Evolutionary conservation across 2,329 filamentous ascomycete species (phyloP).

Genomic region (Neofusicoccum parvum): DNA sequence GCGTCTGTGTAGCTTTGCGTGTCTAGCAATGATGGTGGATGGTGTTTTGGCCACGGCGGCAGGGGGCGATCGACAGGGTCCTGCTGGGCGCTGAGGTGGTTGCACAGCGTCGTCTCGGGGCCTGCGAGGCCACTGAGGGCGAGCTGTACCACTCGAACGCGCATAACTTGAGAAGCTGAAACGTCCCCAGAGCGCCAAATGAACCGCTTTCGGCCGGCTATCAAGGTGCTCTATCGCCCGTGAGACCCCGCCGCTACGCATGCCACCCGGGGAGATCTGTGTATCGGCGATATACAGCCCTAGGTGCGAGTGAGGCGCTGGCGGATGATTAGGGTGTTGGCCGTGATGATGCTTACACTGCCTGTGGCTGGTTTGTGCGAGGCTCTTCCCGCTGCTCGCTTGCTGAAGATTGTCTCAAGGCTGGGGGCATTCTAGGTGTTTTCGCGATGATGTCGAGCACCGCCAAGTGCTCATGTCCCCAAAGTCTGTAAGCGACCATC

Average conservation of each 20-base stretch:
- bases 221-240: background rate
- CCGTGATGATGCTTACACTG: conserved; percentile 9
- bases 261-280: background rate
- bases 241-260: background rate
- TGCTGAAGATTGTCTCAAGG: conserved; percentile 8
- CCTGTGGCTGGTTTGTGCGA: conserved; percentile 1
- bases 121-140: background rate
- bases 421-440: background rate
- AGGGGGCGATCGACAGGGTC: conserved; percentile 18
- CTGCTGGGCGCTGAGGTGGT: background rate
- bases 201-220: conserved; percentile 1
- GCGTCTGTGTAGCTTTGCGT: background rate
- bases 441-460: conserved; percentile 15
- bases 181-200: conserved; percentile 16
- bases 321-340: background rate
- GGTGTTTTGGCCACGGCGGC: background rate
- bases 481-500: background rate
- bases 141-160: background rate
- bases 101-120: background rate
- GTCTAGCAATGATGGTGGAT: background rate
- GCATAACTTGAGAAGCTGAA: background rate
- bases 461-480: background rate
- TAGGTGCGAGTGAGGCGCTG: background rate
- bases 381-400: background rate
- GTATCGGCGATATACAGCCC: background rate